Base-by-base conservation (phyloP, 129 eudicot genomes). In the Lonicera japonica region DNA sequence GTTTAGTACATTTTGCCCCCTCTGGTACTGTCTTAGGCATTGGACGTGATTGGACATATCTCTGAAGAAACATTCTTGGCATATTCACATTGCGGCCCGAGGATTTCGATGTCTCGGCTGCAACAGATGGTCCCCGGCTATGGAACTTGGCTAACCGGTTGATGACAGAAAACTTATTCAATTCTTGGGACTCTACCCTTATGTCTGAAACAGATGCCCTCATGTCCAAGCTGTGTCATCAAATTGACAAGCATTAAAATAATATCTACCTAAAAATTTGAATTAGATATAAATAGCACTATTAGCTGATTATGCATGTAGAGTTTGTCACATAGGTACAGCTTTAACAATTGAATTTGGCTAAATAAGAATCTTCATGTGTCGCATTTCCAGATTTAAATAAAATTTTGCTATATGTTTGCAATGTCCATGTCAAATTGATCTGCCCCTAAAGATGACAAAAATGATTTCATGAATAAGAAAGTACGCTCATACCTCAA, bases 91-190 rank as follows among this genome's bases (percentile, higher is more conserved):
- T 43, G 63, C 64, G 64, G 56, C 73, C 77, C 34, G 73, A 40
- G 48, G 80, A 74, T 23, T 82, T 54, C n/a, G 80, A 50, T 20
- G 48, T 57, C 66, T 76, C 83, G 5, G 71, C 63, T 39, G 71
- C 68, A 58, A 36, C 69, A 29, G 53, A 12, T 51, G 75, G 76
- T 25, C 71, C 81, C 56, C 76, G 60, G 55, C 69, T 24, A 56
- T 84, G 96, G 58, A 76, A 82, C 86, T 79, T 88, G 8, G 96
- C 96, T n/a, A 81, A 77, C 5, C 96, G 86, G 54, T 77, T 88
- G 65, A 69, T 67, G 38, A 76, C 58, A 17, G 86, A 72, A 45
- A 77, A 56, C 61, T 79, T 88, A 64, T 88, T 94, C 76, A 82
- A 43, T 15, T 82, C 87, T 52, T 69, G 84, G 63, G 17, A 47